These are phyloP conservation scores for Hypoxylon trugodes DNA, from an alignment of 495 filamentous ascomycete genomes.

Conservation along the genomic window DNA sequence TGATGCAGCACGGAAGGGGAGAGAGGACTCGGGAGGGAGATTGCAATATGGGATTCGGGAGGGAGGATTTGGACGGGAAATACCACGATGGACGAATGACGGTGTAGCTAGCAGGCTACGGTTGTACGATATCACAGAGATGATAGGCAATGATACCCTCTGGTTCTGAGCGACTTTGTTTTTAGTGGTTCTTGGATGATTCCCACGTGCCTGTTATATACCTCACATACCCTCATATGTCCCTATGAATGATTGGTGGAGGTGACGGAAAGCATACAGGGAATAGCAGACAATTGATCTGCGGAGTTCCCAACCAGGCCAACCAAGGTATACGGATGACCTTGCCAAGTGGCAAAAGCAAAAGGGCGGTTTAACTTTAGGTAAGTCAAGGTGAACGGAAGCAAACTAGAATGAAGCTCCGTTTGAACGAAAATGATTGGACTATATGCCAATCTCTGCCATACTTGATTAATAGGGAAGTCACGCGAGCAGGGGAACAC, in stretches of 20 bases:
- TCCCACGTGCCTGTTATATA: neutral
- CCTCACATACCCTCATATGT: too few relatives aligned
- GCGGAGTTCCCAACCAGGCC: neutral
- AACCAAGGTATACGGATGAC: too few relatives aligned
- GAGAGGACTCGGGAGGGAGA: conserved; percentile 27
- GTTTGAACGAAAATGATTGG: conserved; percentile 6
- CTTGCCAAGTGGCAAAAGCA: too few relatives aligned
- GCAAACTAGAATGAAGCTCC: neutral
- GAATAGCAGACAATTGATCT: neutral
- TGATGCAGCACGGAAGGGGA: conserved; percentile 3
- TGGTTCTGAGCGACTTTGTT: conserved; percentile 33
- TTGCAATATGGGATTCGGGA: conserved; percentile 30
- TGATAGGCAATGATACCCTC: conserved; percentile 49
- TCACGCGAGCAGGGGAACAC: conserved; percentile 25
- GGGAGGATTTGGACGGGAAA: conserved; percentile 20
- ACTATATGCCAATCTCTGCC: conserved; percentile 26
- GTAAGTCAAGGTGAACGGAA: neutral
- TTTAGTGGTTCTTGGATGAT: neutral
- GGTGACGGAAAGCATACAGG: too few relatives aligned
- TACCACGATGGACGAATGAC: conserved; percentile 39
- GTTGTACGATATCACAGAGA: conserved; percentile 45
- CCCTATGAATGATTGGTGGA: too few relatives aligned
- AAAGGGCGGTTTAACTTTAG: too few relatives aligned
- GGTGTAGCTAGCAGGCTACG: conserved; percentile 32
- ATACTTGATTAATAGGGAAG: conserved; percentile 7